A percentile compares a stretch with the other conserved stretches of the same genome.
Conservation (phyloP, 352 stramenopile species). For the Globisporangium echinulatum region DNA sequence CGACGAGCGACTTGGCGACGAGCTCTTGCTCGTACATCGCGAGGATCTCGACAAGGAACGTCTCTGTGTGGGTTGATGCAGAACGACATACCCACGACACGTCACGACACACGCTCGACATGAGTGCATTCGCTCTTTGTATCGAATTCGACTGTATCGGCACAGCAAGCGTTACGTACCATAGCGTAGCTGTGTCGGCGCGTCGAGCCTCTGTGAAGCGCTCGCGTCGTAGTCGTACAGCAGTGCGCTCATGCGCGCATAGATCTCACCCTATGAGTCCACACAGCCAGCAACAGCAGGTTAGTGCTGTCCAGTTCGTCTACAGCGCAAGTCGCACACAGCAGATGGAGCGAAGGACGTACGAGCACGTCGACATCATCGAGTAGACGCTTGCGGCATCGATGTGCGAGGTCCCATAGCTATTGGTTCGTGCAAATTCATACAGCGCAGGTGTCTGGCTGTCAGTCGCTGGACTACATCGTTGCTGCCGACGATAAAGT, state of each 20-base stretch:
- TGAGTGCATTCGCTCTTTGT: neutral
- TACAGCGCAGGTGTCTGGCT: neutral
- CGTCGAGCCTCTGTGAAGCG: conserved; percentile 22
- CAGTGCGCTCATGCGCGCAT: conserved; percentile 34
- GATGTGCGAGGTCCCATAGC: conserved; percentile 70
- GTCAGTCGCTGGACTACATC: neutral
- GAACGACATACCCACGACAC: neutral
- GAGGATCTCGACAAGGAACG: conserved; percentile 53
- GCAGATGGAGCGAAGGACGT: conserved; percentile 1
- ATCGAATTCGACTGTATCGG: neutral
- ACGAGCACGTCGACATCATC: conserved; percentile 47
- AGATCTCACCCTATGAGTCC: conserved; percentile 28
- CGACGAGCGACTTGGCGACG: conserved; percentile 71
- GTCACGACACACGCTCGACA: neutral
- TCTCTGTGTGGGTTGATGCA: conserved; percentile 21
- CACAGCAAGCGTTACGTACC: conserved; percentile 20
- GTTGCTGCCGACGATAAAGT: neutral
- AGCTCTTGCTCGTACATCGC: conserved; percentile 78
- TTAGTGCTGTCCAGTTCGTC: neutral
- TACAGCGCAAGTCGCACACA: conserved; percentile 1
- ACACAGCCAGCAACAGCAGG: neutral
- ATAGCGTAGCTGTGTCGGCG: conserved; percentile 32
- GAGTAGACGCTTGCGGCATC: conserved; percentile 46
- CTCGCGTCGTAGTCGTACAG: conserved; percentile 14
- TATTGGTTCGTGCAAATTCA: conserved; percentile 8